Base-by-base conservation (phyloP, 2,329 filamentous ascomycete species). In the Arthrobotrys pseudoclavata region DNA sequence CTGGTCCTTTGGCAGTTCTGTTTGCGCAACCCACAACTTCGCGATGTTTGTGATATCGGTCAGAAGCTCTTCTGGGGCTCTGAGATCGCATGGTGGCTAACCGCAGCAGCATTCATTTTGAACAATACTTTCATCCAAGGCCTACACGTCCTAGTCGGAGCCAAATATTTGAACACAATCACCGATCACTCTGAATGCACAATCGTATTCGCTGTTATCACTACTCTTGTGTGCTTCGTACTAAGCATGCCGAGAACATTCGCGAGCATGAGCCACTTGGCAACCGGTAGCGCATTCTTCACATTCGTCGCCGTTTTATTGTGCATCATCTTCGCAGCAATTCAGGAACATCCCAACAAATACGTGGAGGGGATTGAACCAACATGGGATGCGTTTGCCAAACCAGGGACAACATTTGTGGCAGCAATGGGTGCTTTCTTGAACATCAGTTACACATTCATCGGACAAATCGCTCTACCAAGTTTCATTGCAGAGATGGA, bases 401-500 rank as follows among this genome's bases (percentile, higher is more conserved):
- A 89, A 1, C 84, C 86, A 1, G 89, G 90, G 18, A 96, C 93
- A 0, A 92, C 91, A 0, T 97, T 96, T 80, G 92, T 97, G 2
- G 86, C 87, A 1, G 94, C 91, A 22, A 91, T 97, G 87, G 93
- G 90, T 66, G 94, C 94, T 0, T 97, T 97, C 84, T 87, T 97
- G 83, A 97, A 97, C 84, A 97, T 97, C 82, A 93, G 91, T 84
- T 97, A 97, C 83, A 97, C 94, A 0, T 97, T 97, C 83, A 97
- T 97, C 80, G 94, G 94, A 0, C 94, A 97, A 83, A 97, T 97
- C 81, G 97, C 94, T 0, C 87, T 97, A 13, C 94, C 94, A 0
- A 95, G 92, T 81, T 97, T 97, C 85, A 97, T 97, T 80, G 94
- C 94, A 2, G 94, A 97, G 84, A 97, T 97, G 94, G 92, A 72